These are phyloP conservation scores for Pisolithus albus DNA, from an alignment of 768 basidiomycete species.

Conservation along the genomic window DNA sequence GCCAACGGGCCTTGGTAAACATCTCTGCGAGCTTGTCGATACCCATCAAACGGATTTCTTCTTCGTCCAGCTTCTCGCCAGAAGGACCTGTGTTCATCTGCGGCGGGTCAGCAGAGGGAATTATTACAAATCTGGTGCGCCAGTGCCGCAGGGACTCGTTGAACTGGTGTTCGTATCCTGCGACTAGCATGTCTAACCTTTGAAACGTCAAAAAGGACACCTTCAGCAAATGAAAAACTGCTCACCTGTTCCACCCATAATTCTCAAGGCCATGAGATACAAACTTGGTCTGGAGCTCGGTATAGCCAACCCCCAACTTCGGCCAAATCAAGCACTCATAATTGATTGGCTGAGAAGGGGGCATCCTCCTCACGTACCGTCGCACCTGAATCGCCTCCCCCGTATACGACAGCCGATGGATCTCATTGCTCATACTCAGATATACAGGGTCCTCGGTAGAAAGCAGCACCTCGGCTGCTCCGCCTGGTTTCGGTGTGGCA, in stretches of 20 bases:
- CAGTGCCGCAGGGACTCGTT: slow-evolving; percentile 84
- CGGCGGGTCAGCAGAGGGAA: slow-evolving; percentile 75
- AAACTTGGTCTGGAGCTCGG: slow-evolving; percentile 69
- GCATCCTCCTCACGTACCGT: slow-evolving; percentile 73
- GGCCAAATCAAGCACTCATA: slow-evolving; percentile 96
- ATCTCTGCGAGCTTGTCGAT: slow-evolving; percentile 88
- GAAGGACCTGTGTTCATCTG: slow-evolving; percentile 46
- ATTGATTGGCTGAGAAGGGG: slow-evolving; percentile 52
- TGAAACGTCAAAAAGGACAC: neutral
- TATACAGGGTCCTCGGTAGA: slow-evolving; percentile 70
- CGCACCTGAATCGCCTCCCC: slow-evolving; percentile 87
- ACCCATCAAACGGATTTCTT: slow-evolving; percentile 82
- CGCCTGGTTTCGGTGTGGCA: slow-evolving; percentile 45
- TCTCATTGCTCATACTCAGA: slow-evolving; percentile 92
- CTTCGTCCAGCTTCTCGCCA: slow-evolving; percentile 74
- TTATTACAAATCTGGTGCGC: slow-evolving; percentile 89
- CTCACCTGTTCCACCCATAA: slow-evolving; percentile 82
- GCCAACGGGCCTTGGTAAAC: slow-evolving; percentile 82
- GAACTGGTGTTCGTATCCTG: slow-evolving; percentile 74
- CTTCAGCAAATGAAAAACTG: neutral
- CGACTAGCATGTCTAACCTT: slow-evolving; percentile 80
- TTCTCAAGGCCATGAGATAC: slow-evolving; percentile 72
- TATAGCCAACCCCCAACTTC: slow-evolving; percentile 81
- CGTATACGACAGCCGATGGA: slow-evolving; percentile 87
- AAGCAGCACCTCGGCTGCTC: slow-evolving; percentile 59